phyloP scores from a whole-genome alignment of 306 rosid species.

The Medicago arabica region DNA sequence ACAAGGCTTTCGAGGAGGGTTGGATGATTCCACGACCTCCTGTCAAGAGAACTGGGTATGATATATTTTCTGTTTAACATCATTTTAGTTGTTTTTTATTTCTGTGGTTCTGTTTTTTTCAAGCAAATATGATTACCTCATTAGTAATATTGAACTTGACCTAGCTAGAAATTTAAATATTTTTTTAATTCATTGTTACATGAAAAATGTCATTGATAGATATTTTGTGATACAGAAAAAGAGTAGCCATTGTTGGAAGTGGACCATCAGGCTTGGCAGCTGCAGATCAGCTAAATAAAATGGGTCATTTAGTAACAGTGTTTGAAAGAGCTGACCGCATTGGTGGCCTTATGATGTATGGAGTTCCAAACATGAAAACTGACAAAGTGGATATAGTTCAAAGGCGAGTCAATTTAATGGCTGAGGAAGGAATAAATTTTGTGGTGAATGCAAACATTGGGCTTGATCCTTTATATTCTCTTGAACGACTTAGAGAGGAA shows the following conservation, averaged over 20 bases:
- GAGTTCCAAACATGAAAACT: constrained; percentile 98
- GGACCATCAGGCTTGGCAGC: constrained; percentile 99
- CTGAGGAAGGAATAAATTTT: constrained; percentile 80
- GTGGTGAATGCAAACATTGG: constrained; percentile 90
- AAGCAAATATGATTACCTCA: constrained; percentile 10
- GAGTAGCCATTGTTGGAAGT: constrained; percentile 92
- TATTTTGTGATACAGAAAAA: constrained; percentile 62
- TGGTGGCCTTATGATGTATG: constrained; percentile 99
- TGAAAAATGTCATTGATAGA: not conserved
- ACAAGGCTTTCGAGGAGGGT: constrained; percentile 98
- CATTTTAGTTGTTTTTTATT: constrained; percentile 15
- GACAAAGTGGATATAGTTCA: constrained; percentile 78
- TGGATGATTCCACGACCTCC: constrained; percentile 99
- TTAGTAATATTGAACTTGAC: not conserved
- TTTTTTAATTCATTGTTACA: not conserved
- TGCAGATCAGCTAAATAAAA: constrained; percentile 93
- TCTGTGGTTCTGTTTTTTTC: constrained; percentile 26
- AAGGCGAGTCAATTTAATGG: constrained; percentile 91
- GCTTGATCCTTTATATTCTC: constrained; percentile 71
- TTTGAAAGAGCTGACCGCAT: constrained; percentile 56
- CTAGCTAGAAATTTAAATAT: not conserved
- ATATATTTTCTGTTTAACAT: constrained; percentile 5
- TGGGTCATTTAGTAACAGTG: constrained; percentile 77
- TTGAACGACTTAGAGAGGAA: constrained; percentile 72
- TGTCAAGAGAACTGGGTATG: constrained; percentile 81